phyloP scores from a whole-genome alignment of 176 grass and related monocot genomes.

The Zea mays region Zm-B73-REFERENCE-NAM-5.0 NC_050102.1:128306001-128306500 shows the following conservation, averaged over 20 bases:
- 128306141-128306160: constrained; percentile 45
- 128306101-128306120: constrained; percentile 18
- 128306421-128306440: background rate
- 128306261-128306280: background rate
- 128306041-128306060: constrained; percentile 54
- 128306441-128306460: background rate
- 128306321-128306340: background rate
- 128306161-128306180: constrained; percentile 38
- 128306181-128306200: constrained; percentile 43
- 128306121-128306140: constrained; percentile 27
- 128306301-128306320: background rate
- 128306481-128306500: background rate
- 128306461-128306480: background rate
- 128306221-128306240: background rate
- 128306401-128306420: background rate
- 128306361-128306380: too few species aligned
- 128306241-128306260: background rate
- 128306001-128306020: constrained; percentile 37
- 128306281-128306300: background rate
- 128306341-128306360: too few species aligned
- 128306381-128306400: background rate
- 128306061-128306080: constrained; percentile 46
- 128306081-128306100: constrained; percentile 33
- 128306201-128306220: constrained; percentile 17
- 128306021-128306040: constrained; percentile 34